A percentile compares a stretch with the other conserved stretches of the same genome.
Evolutionary conservation across 495 filamentous ascomycete species (phyloP).

Genomic region (Elaphomyces granulatus): DNA sequence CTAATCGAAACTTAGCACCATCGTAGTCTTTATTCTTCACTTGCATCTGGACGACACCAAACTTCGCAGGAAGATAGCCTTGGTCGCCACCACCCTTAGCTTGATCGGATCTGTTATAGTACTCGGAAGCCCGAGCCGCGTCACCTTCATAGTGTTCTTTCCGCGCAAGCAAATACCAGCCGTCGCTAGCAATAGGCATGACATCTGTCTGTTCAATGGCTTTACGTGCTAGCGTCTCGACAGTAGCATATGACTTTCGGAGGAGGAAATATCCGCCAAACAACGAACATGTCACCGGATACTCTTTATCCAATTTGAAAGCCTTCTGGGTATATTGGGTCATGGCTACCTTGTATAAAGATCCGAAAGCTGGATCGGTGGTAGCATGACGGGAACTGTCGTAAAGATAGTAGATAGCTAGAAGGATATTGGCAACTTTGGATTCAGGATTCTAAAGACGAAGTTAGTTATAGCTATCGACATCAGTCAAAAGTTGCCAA

Average conservation of each 20-base stretch:
- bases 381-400: slow-evolving; percentile 62
- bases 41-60: slow-evolving; percentile 78
- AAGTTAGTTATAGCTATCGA: background rate
- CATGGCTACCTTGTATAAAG: slow-evolving; percentile 84
- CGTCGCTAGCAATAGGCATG: slow-evolving; percentile 87
- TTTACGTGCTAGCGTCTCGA: slow-evolving; percentile 76
- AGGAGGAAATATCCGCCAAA: slow-evolving; percentile 82
- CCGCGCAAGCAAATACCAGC: slow-evolving; percentile 84
- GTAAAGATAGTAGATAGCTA: slow-evolving; percentile 79
- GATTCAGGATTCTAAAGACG: slow-evolving; percentile 56
- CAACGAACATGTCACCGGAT: slow-evolving; percentile 76
- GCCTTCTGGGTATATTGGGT: slow-evolving; percentile 83
- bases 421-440: slow-evolving; percentile 78
- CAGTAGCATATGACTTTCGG: slow-evolving; percentile 56
- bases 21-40: slow-evolving; percentile 71
- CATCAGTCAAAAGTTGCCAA: background rate
- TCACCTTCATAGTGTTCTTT: slow-evolving; percentile 71
- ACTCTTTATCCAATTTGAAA: slow-evolving; percentile 89
- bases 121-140: slow-evolving; percentile 53
- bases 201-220: slow-evolving; percentile 93
- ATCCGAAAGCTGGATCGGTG: slow-evolving; percentile 63
- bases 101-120: slow-evolving; percentile 75
- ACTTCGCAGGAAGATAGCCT: slow-evolving; percentile 83
- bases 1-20: slow-evolving; percentile 82
- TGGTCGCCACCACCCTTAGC: slow-evolving; percentile 76